phyloP scores from a whole-genome alignment of 2,329 filamentous ascomycete genomes.

The Colletotrichum endophyticum region DNA sequence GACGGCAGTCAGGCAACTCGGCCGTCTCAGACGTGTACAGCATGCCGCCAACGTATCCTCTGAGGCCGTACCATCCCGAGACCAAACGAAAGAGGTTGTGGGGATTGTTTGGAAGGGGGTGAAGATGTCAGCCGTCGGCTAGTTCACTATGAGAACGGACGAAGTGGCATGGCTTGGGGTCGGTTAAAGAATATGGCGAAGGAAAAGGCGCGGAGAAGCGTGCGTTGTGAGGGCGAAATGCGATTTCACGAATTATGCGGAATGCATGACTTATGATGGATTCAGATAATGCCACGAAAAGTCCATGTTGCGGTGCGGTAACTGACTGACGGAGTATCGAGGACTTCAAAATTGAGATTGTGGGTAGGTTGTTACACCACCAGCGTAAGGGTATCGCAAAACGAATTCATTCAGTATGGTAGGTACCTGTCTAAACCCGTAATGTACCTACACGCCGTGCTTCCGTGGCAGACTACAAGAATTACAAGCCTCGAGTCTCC shows the following conservation, averaged over 20 bases:
- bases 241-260: not conserved
- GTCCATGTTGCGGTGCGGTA: not conserved
- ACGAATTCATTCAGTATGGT: not conserved
- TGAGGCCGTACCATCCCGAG: not conserved
- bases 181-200: not conserved
- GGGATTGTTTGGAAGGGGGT: not conserved
- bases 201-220: not conserved
- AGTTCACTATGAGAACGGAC: not conserved
- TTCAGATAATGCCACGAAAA: not conserved
- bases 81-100: conserved; percentile 4
- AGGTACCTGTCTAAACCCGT: not conserved
- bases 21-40: not conserved
- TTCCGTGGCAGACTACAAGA: not conserved
- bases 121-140: not conserved
- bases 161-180: not conserved
- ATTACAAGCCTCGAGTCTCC: not conserved
- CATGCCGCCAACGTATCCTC: conserved; percentile 6
- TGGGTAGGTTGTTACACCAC: not conserved
- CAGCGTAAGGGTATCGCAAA: not conserved
- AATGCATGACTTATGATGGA: not conserved
- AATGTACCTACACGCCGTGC: not conserved
- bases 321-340: not conserved
- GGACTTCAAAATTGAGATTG: not conserved
- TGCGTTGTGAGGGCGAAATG: not conserved
- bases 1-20: not conserved